Evolutionary conservation across 495 filamentous ascomycete genomes (phyloP), one percentile per base, ranked within the genome.

Genomic region (Lindgomyces ingoldianus): DNA sequence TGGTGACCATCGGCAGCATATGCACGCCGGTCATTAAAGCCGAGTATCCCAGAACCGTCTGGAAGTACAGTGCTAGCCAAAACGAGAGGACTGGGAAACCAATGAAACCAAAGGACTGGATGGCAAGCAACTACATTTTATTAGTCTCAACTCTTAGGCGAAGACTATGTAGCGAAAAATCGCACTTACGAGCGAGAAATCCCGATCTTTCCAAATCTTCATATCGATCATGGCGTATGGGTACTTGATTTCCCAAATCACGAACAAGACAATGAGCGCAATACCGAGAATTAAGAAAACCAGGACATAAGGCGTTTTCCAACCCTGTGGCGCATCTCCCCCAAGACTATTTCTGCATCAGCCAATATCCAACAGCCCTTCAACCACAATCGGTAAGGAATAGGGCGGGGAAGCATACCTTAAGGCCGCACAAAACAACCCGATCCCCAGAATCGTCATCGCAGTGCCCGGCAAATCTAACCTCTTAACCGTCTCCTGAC

Each of bases 401-500:
- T 24, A 36, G 11, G 19, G 49, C 49, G 19, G 10, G 21, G 18
- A 18, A 33, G 22, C 26, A 70, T 72, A 87, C 85, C 84, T 85
- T 55, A 90, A 78, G 9, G 79, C 81, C 19, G 83, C 82, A 9
- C 83, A 86, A 66, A 90, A 84, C 72, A 87, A 74, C 0, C 85
- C 86, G 64, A 90, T 83, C 6, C 88, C 86, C 26, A 74, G 76
- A 10, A 89, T 85, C 45, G 87, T 78, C 51, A 91, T 77, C 11
- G 80, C 72, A 1, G 87, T 87, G 0, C 89, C 89, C 2, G 86
- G 64, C 72, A 88, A 78, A 74, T 91, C 88, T 59, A 91, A 82
- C 22, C 75, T 74, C 70, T 79, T 84, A 45, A 88, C 26, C 6
- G 80, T 79, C 26, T 77, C 70, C 57, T 77, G 62, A 36, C 72